Base-by-base conservation (phyloP, 139 green algal species). In the Diplosphaera chodatii region DNA sequence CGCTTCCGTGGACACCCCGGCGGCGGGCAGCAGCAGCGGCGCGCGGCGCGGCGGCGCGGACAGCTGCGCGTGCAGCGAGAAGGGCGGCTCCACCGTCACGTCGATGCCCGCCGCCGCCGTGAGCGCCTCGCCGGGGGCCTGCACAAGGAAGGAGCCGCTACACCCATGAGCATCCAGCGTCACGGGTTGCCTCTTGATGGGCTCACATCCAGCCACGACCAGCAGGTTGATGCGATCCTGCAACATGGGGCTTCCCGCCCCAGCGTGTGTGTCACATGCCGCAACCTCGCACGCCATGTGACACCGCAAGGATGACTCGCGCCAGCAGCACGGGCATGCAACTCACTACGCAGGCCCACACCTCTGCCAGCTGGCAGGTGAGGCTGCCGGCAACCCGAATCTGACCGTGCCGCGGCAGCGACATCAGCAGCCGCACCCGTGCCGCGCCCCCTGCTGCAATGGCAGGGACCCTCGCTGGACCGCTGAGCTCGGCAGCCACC, bases 381-480 rank as follows among this genome's bases (percentile, higher is more conserved):
- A 69, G 34, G 33, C 27, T 20, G 2, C 55, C 69, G 28, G 55
- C 31, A 1, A 75, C n/a, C 15, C 40, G 32, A 2, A 75, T 48
- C 62, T 75, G 70, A 1, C 70, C 70, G 3, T 34, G 27, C n/a
- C 62, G 63, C 33, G n/a, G 16, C 27, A 68, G 25, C 31, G 32
- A 31, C 37, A 75, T 48, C 62, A 75, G 40, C 62, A 75, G 34
- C 59, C 56, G 62, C 70, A 68, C 34, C 1, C 25, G 32, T 18
- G 65, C 32, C 23, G 6, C 5, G n/a, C 32, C 55, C 6, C 34
- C 69, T 28, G 21, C 56, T 13, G 4, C 55, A 21, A 68, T 16
- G 37, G 65, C 32, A 37, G 25, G 15, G 21, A 74, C 32, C 65
- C 16, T 59, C 16, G 48, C 48, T 3, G 48, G 10, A 25, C 48